Conservation (phyloP, 2,329 filamentous ascomycete genomes). For the Aspergillus sergii region DNA sequence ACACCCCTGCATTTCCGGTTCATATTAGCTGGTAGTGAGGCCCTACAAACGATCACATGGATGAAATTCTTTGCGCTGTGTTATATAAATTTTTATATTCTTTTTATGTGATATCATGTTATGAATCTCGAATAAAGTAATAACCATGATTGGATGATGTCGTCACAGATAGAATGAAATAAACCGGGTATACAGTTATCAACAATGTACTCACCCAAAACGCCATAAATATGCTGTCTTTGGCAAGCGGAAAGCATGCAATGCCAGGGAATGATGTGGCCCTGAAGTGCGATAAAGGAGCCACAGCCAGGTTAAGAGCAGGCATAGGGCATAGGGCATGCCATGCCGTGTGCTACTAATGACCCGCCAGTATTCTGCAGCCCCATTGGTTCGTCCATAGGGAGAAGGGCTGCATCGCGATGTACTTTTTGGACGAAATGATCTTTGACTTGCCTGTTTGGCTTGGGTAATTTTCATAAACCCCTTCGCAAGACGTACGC, state of each 20-base stretch:
- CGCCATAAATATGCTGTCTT: not conserved
- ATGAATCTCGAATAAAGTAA: not conserved
- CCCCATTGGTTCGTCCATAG: not conserved
- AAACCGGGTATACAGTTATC: not conserved
- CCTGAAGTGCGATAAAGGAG: not conserved
- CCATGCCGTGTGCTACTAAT: not conserved
- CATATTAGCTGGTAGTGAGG: not conserved
- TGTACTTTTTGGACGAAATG: not conserved
- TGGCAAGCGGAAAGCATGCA: not conserved
- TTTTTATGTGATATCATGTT: not conserved
- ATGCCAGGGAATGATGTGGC: not conserved
- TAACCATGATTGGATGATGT: not conserved
- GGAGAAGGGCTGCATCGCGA: not conserved
- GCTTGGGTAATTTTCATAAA: too few relatives aligned
- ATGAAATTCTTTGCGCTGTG: not conserved
- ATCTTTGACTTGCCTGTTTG: not conserved
- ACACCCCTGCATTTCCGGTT: not conserved
- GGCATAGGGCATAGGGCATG: too few relatives aligned
- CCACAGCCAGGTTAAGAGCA: not conserved
- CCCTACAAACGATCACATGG: not conserved
- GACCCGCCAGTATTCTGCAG: not conserved
- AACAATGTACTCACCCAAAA: slow-evolving; percentile 1
- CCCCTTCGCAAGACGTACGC: not conserved
- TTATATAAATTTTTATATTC: not conserved
- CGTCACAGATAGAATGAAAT: not conserved